Conservation (phyloP, 352 stramenopile genomes). For the Globisporangium spinosum region DNA sequence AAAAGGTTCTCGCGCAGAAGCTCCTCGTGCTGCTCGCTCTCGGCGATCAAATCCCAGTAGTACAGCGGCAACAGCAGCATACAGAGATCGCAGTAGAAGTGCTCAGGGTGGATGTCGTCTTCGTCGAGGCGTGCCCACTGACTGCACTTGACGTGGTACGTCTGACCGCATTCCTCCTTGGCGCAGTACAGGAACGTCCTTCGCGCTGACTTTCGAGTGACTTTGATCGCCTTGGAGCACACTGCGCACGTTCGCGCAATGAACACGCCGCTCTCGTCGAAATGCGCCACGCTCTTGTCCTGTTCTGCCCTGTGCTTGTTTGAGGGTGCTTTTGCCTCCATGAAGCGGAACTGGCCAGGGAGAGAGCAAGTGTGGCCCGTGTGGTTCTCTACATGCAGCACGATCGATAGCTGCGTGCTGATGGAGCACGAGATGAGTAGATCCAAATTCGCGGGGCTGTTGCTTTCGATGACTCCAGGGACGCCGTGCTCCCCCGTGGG, state of each 20-base stretch:
- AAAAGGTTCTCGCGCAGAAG: constrained; percentile 55
- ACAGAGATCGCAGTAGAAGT: constrained; percentile 54
- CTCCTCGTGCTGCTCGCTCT: constrained; percentile 28
- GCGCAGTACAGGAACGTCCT: constrained; percentile 39
- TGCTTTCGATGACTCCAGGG: constrained; percentile 48
- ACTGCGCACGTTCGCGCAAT: constrained; percentile 44
- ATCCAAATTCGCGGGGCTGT: constrained; percentile 46
- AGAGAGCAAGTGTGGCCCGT: constrained; percentile 33
- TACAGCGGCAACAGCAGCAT: constrained; percentile 28
- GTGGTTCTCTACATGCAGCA: constrained; percentile 65
- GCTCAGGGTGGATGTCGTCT: constrained; percentile 20
- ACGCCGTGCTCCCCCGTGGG: constrained; percentile 45
- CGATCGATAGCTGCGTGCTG: constrained; percentile 37
- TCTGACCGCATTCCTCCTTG: constrained; percentile 48
- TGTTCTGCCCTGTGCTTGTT: constrained; percentile 10
- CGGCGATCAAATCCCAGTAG: constrained; percentile 69
- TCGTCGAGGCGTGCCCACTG: constrained; percentile 44
- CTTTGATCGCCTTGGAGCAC: constrained; percentile 47
- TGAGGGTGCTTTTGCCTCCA: constrained; percentile 11
- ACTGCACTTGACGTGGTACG: constrained; percentile 64
- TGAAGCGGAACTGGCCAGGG: constrained; percentile 40
- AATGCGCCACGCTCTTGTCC: constrained; percentile 43
- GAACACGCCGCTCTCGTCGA: constrained; percentile 52
- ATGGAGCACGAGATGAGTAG: constrained; percentile 50
- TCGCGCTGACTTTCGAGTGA: constrained; percentile 24